Evolutionary conservation across 2,329 filamentous ascomycete genomes (phyloP).

Genomic region (Arthrobotrys sphaeroides): DNA sequence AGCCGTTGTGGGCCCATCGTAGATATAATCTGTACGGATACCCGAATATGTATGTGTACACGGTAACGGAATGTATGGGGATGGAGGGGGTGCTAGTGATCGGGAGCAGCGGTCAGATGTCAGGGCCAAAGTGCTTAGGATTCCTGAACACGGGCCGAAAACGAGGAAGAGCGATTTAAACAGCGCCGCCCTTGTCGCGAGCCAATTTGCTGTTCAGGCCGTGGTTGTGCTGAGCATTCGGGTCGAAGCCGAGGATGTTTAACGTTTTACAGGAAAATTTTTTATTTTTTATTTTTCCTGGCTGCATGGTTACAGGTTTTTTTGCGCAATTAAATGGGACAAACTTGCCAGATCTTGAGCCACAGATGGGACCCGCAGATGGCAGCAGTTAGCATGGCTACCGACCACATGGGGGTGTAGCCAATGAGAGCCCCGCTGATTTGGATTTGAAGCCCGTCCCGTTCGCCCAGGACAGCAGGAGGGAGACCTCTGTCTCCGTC

Average conservation of each 20-base stretch:
- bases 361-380: background rate
- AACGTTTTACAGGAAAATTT: conserved; percentile 7
- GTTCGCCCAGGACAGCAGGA: conserved; percentile 2
- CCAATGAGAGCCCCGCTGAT: conserved; percentile 44
- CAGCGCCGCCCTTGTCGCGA: conserved; percentile 51
- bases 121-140: conserved; percentile 39
- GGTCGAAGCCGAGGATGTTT: conserved; percentile 42
- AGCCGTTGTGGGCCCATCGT: conserved; percentile 50
- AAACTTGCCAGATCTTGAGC: background rate
- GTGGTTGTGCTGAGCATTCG: background rate
- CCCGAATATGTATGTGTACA: background rate
- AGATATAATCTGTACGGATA: background rate
- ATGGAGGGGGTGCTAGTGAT: background rate
- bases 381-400: background rate
- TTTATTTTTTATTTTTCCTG: background rate
- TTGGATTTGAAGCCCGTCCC: conserved; percentile 43
- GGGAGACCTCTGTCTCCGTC: background rate
- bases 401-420: background rate
- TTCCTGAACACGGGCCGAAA: conserved; percentile 52
- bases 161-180: conserved; percentile 44
- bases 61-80: background rate
- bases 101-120: conserved; percentile 27
- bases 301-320: background rate
- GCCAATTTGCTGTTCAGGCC: background rate
- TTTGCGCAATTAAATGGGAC: conserved; percentile 28